Percentiles rank a stretch among this genome's conserved stretches.
Conservation (phyloP, 805 yeast species). For the Jamesozyma hellenica region DNA sequence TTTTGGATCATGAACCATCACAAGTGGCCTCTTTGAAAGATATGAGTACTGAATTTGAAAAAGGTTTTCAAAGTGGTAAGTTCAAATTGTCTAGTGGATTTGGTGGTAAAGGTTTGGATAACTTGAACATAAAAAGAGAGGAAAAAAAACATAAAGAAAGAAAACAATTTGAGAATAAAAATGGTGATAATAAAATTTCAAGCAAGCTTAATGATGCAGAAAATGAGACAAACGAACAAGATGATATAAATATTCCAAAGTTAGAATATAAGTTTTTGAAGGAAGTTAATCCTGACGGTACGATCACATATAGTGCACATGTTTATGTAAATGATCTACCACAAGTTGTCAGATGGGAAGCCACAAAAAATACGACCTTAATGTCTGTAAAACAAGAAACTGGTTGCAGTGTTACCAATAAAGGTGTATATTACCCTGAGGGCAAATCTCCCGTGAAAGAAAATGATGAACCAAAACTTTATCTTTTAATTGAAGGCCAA, state of each 20-base stretch:
- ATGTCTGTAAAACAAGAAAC: slow-evolving; percentile 59
- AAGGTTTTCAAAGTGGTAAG: slow-evolving; percentile 57
- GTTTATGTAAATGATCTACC: slow-evolving; percentile 80
- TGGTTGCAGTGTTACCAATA: slow-evolving; percentile 66
- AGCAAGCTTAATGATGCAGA: slow-evolving; percentile 3
- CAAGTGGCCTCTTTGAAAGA: slow-evolving; percentile 31
- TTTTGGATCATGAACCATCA: slow-evolving; percentile 33
- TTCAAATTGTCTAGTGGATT: slow-evolving; percentile 65
- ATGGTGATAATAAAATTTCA: slow-evolving; percentile 4
- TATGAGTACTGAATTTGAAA: slow-evolving; percentile 47
- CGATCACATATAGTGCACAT: slow-evolving; percentile 49
- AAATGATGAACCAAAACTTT: slow-evolving; percentile 62
- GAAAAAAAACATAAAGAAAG: slow-evolving; percentile 13
- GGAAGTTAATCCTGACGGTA: slow-evolving; percentile 47
- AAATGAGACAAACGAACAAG: slow-evolving; percentile 3
- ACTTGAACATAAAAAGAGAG: slow-evolving; percentile 44
- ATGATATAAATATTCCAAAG: slow-evolving; percentile 23
- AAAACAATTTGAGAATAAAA: slow-evolving; percentile 3
- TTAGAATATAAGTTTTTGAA: slow-evolving; percentile 44
- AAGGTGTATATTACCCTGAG: slow-evolving; percentile 65
- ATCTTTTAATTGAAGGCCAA: slow-evolving; percentile 67
- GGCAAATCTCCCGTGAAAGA: slow-evolving; percentile 44
- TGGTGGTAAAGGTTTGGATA: slow-evolving; percentile 86
- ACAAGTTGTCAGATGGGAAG: slow-evolving; percentile 67
- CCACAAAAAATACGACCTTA: slow-evolving; percentile 56